Conservation (phyloP, 768 basidiomycete species). For the Suillus americanus region DNA sequence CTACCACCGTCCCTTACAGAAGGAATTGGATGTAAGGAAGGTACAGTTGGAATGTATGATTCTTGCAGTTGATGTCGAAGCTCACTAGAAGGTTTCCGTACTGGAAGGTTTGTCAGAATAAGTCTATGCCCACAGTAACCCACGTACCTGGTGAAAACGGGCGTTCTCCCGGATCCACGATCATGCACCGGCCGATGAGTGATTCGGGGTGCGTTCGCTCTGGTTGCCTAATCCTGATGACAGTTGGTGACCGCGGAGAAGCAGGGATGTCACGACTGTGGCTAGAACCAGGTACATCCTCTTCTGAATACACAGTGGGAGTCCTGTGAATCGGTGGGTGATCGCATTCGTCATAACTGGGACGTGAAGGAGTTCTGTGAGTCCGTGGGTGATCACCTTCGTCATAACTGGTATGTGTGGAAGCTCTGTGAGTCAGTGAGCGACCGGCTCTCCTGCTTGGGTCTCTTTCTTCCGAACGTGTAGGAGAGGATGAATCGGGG, state of each 20-base stretch:
- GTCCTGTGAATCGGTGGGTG: too few relatives aligned
- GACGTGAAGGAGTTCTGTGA: too few relatives aligned
- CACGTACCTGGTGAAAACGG: slow-evolving; percentile 17
- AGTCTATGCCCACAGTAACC: background rate
- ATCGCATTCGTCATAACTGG: too few relatives aligned
- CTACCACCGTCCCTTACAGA: too few relatives aligned
- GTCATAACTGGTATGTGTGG: too few relatives aligned
- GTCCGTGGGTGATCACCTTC: too few relatives aligned
- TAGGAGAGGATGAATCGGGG: background rate
- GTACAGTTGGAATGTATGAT: slow-evolving; percentile 11
- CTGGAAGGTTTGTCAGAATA: slow-evolving; percentile 12
- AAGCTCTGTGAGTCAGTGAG: background rate
- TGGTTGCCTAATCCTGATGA: slow-evolving; percentile 26
- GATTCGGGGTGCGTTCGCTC: slow-evolving; percentile 5
- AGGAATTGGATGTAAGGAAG: too few relatives aligned
- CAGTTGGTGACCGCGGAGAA: slow-evolving; percentile 25
- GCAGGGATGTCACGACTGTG: background rate
- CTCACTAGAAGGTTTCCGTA: slow-evolving; percentile 8
- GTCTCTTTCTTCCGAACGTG: background rate
- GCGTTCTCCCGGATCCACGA: slow-evolving; percentile 1
- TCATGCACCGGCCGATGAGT: background rate
- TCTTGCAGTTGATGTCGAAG: slow-evolving; percentile 9
- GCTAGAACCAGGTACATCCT: too few relatives aligned
- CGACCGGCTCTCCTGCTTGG: background rate
- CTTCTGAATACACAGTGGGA: too few relatives aligned